Base-by-base conservation (phyloP, 1,284 basidiomycete species). In the Omphalotus olearius region DNA sequence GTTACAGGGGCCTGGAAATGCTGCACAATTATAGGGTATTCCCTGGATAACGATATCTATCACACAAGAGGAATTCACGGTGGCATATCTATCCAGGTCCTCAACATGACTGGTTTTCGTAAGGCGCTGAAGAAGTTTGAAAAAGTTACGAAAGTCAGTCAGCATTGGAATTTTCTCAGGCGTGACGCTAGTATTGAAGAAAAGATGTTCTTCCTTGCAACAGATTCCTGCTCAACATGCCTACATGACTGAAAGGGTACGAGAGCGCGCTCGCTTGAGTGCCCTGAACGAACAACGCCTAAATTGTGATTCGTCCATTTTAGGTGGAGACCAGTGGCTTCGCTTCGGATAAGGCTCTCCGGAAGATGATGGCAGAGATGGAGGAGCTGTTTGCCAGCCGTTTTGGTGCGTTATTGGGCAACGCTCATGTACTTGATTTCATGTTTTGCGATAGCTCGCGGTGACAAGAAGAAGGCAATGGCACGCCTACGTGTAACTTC, bases 91-190 rank as follows among this genome's bases (percentile, higher is more conserved):
- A 36, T 47, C 14, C 54, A 93, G 86, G 84, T 89, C 43, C 69
- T 98, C 47, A 98, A 98, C 65, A 67, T 94, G 7, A 90, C 90
- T 1, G 95, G 93, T 0, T 94, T 98, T 66, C 76, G 90, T 18
- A 98, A 98, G 66, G 88, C 88, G 0, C 65, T 97, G 56, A 98
- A 94, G 70, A 98, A 97, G 70, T 97, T 93, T 60, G 91, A 93
- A 64, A 98, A 97, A 69, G 73, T 82, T 2, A 88, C 91, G 1
- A 82, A 78, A 62, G 86, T 87, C 72, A 52, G 79, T 80, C 18
- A 46, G 7, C 9, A 13, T 33, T 18, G 35, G 18, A 2, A 37
- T 33, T 26, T n/a, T 45, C 20, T 25, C n/a, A 26, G 7, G 20
- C 50, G 5, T 35, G 2, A 39, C 25, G 6, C 35, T 18, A 6